Evolutionary conservation across 1,284 basidiomycete species (phyloP), one percentile per base, ranked within the genome.

Genomic region (Apiotrichum sp.): DNA sequence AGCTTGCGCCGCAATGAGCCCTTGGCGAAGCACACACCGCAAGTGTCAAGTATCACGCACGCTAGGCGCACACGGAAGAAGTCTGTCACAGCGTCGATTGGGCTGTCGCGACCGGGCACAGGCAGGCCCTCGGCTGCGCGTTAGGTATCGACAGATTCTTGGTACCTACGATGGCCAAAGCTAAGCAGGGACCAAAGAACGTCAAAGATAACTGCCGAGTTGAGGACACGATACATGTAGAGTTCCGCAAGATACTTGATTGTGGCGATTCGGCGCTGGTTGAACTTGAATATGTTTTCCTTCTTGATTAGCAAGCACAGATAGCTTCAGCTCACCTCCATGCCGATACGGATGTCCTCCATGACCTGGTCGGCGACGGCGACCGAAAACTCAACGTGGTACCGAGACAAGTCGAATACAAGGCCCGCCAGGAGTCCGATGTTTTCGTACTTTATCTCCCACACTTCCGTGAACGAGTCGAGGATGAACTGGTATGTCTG

Each of bases 11-110:
- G 88, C 67, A 92, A 86, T 5, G 87, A 85, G 3, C 93, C 93
- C 45, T 87, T 84, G 72, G 96, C 93, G 74, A 98, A 98, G 77
- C 93, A 98, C 80, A 91, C 88, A n/a, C 93, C 96, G 72, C 93
- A 96, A 0, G 93, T 92, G 71, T 98, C 93, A 29, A 99, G 80
- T 45, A 98, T 79, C 6, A 88, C 87, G 69, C 96, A 98, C 46
- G 95, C 84, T 54, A 99, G 80, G 9, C 96, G 83, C 52, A 98
- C 77, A 31, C 96, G 86, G 82, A 98, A 98, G 74, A 89, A 98
- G 73, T 99, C 96, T 71, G 96, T 88, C 0, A 89, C 89, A 77
- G 89, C 87, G 74, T 98, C 96, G 53, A 96, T 80, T 1, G 84
- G 78, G 61, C 84, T 87, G 5, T 81, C 74, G 58, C 89, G 84